These are phyloP conservation scores for Metarhizium album DNA, from an alignment of 2,329 filamentous ascomycete genomes.

Conservation along the genomic window DNA sequence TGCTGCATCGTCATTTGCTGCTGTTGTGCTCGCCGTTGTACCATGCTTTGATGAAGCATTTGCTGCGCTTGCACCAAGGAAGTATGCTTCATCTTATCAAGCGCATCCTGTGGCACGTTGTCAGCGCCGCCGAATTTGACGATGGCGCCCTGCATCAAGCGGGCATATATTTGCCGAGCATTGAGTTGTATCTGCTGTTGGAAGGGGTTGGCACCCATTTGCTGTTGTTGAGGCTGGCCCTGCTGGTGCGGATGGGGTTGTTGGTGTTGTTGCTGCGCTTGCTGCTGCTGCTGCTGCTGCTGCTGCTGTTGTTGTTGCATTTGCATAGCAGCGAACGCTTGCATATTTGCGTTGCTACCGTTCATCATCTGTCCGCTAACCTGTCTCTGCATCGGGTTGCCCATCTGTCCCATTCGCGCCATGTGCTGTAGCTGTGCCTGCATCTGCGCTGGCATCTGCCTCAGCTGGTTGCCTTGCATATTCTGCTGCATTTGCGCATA, in stretches of 20 bases:
- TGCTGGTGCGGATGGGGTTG: conserved; percentile 19
- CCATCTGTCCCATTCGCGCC: conserved; percentile 26
- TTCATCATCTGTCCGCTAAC: conserved; percentile 31
- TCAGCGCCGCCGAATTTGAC: conserved; percentile 30
- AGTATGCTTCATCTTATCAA: conserved; percentile 32
- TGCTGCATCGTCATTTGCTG: conserved; percentile 27
- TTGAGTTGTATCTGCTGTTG: conserved; percentile 24
- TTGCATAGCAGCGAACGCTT: conserved; percentile 27
- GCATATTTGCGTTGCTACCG: conserved; percentile 27
- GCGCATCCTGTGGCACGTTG: conserved; percentile 34
- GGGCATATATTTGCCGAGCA: conserved; percentile 27
- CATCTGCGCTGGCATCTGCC: conserved; percentile 27
- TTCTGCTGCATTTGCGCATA: conserved; percentile 33
- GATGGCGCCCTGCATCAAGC: conserved; percentile 23
- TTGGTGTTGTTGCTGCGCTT: conserved; percentile 20
- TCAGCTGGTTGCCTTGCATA: conserved; percentile 25
- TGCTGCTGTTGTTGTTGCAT: conserved; percentile 20
- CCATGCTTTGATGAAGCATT: conserved; percentile 21
- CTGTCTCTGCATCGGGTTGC: conserved; percentile 27
- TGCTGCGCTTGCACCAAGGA: conserved; percentile 29
- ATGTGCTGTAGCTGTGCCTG: conserved; percentile 27
- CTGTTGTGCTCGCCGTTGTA: conserved; percentile 19
- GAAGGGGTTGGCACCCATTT: conserved; percentile 15
- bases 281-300: conserved; percentile 21
- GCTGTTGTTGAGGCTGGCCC: conserved; percentile 23